Base-by-base conservation (phyloP, 139 green algal genomes). In the Gonium pectorale region DNA sequence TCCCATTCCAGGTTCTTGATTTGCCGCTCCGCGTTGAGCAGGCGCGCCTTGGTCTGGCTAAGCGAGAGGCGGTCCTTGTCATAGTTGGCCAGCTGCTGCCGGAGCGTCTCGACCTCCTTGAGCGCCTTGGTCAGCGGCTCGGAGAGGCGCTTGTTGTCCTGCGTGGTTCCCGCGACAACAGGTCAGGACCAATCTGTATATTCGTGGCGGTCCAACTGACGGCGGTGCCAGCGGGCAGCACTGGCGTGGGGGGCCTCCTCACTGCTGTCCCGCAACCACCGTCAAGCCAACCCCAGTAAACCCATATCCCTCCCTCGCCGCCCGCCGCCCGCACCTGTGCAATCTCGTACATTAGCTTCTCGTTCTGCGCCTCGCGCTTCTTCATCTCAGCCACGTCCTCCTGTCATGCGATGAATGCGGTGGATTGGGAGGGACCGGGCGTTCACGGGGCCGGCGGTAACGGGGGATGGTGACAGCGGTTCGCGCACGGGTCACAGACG, bases 361-460 rank as follows among this genome's bases (percentile, higher is more conserved):
- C 94, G 73, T 96, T 96, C 75, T 94, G 86, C 1, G 91, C 93
- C 86, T 98, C 96, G 24, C 92, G 92, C 88, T 94, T 95, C 86
- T 97, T 97, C 93, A 98, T 96, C 79, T 97, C 95, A 2, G 93
- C 90, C 44, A 97, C 94, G 60, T 98, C 95, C 83, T 98, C 96
- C 89, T 97, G 96, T 19, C 96, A 19, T 5, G 29, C 8, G 60
- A 3, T 22, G 54, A 19, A 27, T 63, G 6, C 5, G 54, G 13
- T 63, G 19, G 15, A 63, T 27, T 27, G 22, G 13, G 54, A 5
- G 15, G 13, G 15, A 54, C 11, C 13, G 49, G 49, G 49, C 49
- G 49, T 56, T 56, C 49, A 56, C 13, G 49, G 49, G 49, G 49
- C n/a, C n/a, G n/a, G n/a, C n/a, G n/a, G n/a, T n/a, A n/a, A n/a